Evolutionary conservation across 2,329 filamentous ascomycete species (phyloP).

Genomic region (Plenodomus biglobosus): DNA sequence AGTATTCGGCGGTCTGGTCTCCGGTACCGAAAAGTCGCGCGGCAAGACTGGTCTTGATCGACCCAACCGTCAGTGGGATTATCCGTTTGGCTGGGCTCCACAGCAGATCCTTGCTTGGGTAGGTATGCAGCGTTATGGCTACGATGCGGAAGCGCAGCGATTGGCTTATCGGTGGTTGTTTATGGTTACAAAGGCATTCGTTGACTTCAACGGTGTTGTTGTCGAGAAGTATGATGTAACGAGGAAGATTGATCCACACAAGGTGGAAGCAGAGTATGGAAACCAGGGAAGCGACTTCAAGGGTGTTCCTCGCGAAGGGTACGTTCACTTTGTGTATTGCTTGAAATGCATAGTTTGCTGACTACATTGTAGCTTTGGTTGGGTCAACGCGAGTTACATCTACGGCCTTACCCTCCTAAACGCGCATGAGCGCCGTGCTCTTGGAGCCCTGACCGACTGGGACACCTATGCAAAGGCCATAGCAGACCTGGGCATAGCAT

Average conservation of each 20-base stretch:
- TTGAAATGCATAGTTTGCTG: slow-evolving; percentile 18
- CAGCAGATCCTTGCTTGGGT: slow-evolving; percentile 99
- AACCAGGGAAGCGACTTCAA: slow-evolving; percentile 97
- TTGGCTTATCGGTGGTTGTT: slow-evolving; percentile 95
- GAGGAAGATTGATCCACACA: slow-evolving; percentile 82
- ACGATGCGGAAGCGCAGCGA: slow-evolving; percentile 83
- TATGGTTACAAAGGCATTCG: slow-evolving; percentile 98
- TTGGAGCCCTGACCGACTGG: slow-evolving; percentile 85
- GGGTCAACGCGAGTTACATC: slow-evolving; percentile 98
- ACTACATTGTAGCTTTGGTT: slow-evolving; percentile 73
- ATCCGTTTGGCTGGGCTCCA: slow-evolving; percentile 96
- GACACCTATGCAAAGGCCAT: slow-evolving; percentile 75
- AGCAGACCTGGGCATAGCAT: slow-evolving; percentile 38
- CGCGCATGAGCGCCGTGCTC: slow-evolving; percentile 82
- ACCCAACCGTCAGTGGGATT: slow-evolving; percentile 98
- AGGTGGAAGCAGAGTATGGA: slow-evolving; percentile 94
- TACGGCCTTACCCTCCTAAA: slow-evolving; percentile 88
- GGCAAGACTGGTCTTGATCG: slow-evolving; percentile 76
- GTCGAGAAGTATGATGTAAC: slow-evolving; percentile 99
- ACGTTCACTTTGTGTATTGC: slow-evolving; percentile 47
- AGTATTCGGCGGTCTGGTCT: slow-evolving; percentile 80
- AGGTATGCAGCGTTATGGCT: slow-evolving; percentile 86
- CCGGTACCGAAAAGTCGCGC: slow-evolving; percentile 86
- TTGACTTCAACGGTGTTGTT: slow-evolving; percentile 96
- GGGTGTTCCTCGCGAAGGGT: slow-evolving; percentile 94